Conservation (phyloP, 495 filamentous ascomycete genomes). For the Podospora sp. region DNA sequence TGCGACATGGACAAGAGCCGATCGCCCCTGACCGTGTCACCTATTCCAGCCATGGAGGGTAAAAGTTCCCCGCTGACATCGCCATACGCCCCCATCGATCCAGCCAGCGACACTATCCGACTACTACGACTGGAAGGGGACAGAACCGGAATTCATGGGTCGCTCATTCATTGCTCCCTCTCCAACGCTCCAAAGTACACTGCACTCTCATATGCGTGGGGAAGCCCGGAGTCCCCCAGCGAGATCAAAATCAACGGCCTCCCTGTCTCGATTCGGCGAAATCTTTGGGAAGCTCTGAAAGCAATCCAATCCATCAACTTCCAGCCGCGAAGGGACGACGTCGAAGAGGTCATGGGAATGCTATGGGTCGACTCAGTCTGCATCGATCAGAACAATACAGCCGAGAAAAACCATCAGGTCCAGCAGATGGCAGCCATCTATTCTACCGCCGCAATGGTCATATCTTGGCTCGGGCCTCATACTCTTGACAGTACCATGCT, state of each 20-base stretch:
- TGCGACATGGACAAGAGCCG: too few species aligned
- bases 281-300: background rate
- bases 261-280: background rate
- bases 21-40: too few species aligned
- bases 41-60: too few species aligned
- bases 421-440: background rate
- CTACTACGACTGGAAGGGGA: too few species aligned
- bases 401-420: background rate
- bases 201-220: background rate
- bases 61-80: too few species aligned
- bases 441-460: background rate
- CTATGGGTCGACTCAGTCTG: background rate
- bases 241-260: background rate
- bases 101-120: too few species aligned
- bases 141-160: too few species aligned
- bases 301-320: background rate
- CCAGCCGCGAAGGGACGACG: background rate
- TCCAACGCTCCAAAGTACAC: background rate
- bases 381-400: background rate
- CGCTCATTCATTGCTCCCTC: background rate
- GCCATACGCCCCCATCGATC: too few species aligned
- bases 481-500: background rate
- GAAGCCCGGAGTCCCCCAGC: background rate
- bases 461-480: background rate
- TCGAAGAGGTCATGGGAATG: background rate